Evolutionary conservation across 768 basidiomycete species (phyloP).

Genomic region (Boletus pseudo-olivaceus): DNA sequence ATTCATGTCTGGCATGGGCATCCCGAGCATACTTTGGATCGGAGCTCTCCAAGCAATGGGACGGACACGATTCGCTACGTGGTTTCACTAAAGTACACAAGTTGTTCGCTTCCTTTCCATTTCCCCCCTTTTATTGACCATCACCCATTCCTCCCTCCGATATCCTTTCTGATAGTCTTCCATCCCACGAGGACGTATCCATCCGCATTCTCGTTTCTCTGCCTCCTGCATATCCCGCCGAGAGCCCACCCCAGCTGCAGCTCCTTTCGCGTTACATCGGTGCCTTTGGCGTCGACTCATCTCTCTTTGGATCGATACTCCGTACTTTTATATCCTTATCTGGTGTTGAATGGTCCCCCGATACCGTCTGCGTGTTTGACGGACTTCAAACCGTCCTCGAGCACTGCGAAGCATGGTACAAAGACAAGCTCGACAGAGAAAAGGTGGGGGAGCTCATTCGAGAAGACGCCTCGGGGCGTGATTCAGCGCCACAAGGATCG

Average conservation of each 20-base stretch:
- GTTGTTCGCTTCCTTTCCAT: background rate
- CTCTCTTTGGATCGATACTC: constrained; percentile 72
- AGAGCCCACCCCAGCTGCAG: constrained; percentile 76
- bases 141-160: background rate
- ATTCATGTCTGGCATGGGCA: constrained; percentile 53
- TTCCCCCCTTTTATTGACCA: background rate
- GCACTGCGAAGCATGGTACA: constrained; percentile 65
- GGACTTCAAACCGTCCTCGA: constrained; percentile 77
- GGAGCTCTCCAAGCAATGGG: constrained; percentile 16
- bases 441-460: constrained; percentile 53
- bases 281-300: constrained; percentile 68
- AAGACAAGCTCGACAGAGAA: constrained; percentile 55
- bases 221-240: constrained; percentile 57
- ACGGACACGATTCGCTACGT: constrained; percentile 58
- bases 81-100: constrained; percentile 57
- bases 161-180: constrained; percentile 38
- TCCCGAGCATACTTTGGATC: constrained; percentile 4
- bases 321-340: constrained; percentile 76
- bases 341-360: constrained; percentile 75
- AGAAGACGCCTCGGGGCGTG: constrained; percentile 43
- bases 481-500: constrained; percentile 11
- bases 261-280: constrained; percentile 83
- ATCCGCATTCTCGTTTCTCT: constrained; percentile 58
- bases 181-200: constrained; percentile 49
- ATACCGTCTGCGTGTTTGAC: constrained; percentile 81